Base-by-base conservation (phyloP, 345 rosid genomes). In the Draba incana region DNA sequence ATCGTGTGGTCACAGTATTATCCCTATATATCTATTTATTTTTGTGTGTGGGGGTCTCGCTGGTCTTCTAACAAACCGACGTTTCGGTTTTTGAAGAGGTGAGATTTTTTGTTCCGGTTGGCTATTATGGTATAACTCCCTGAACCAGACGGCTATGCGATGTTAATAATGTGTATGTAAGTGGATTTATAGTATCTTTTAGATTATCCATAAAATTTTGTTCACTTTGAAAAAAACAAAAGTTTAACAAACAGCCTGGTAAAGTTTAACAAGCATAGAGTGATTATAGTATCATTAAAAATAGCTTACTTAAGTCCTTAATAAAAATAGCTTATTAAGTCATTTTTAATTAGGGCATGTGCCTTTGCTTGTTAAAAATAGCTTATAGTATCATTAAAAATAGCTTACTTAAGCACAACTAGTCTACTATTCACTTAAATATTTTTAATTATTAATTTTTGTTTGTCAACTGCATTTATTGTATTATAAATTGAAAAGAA, bases 41-140 rank as follows among this genome's bases (percentile, higher is more conserved):
- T n/a, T n/a, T n/a, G n/a, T 31, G 35, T 57, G 5, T 14, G 25
- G 52, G 9, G 13, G 43, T n/a, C n/a, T 42, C 37, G 42, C 7
- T 53, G 59, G 68, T 50, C 4, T 31, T 52, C 8, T 31, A 65
- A 25, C 52, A 35, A n/a, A 66, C 72, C 57, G 41, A 8, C 73
- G 57, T 53, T 53, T 61, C 64, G 37, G 58, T 46, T 51, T 61
- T 45, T 10, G 64, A 74, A 61, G 64, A 68, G 73, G 69, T 61
- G 44, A 4, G 0, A 4, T 48, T 30, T 28, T 30, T 16, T 41
- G 6, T 41, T 31, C 4, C 45, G 0, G 24, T 74, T 74, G 5
- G 6, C 35, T 31, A 31, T 31, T 67, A 35, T 57, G 64, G 64
- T 71, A 33, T 33, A 15, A 6, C 14, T 0, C 0, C 6, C 14